Percentiles rank a stretch among this genome's conserved stretches.
phyloP scores from a whole-genome alignment of 768 basidiomycete genomes.

The Grammothele lineata region DNA sequence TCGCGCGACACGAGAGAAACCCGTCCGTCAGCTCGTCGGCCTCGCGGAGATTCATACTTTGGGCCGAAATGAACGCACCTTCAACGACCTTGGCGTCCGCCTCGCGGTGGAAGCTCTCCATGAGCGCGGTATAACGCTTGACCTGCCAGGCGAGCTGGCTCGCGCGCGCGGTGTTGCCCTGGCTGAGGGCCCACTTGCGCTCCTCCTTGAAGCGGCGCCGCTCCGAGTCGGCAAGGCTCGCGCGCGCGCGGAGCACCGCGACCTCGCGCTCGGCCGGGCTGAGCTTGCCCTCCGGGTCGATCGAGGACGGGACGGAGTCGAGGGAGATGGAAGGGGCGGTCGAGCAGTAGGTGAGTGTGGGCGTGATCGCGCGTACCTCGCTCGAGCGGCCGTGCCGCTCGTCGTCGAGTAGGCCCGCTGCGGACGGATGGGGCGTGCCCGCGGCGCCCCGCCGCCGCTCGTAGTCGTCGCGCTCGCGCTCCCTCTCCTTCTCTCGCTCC shows the following conservation, averaged over 20 bases:
- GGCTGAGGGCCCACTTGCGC: slow-evolving; percentile 79
- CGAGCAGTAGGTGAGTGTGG: slow-evolving; percentile 24
- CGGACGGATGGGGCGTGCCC: slow-evolving; percentile 1
- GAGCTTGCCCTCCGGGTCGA: slow-evolving; percentile 55
- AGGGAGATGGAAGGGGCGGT: slow-evolving; percentile 51
- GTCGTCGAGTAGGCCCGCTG: slow-evolving; percentile 1
- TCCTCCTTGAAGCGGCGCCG: slow-evolving; percentile 81
- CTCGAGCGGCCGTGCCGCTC: slow-evolving; percentile 21
- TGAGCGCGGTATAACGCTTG: slow-evolving; percentile 72
- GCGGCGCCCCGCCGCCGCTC: neutral
- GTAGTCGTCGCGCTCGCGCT: slow-evolving; percentile 6
- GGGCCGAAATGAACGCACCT: slow-evolving; percentile 38
- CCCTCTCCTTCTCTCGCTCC: slow-evolving; percentile 15
- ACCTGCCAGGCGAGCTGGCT: slow-evolving; percentile 71
- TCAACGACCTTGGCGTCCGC: slow-evolving; percentile 66
- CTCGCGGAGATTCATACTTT: neutral
- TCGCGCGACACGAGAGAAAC: neutral
- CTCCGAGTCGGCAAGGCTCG: slow-evolving; percentile 79
- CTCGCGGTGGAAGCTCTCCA: slow-evolving; percentile 77
- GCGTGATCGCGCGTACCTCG: slow-evolving; percentile 24
- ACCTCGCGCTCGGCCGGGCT: slow-evolving; percentile 70
- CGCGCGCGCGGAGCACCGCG: slow-evolving; percentile 69
- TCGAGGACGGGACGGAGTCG: slow-evolving; percentile 62
- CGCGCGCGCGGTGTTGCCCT: slow-evolving; percentile 72
- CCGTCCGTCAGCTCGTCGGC: neutral